These are phyloP conservation scores for Fragosphaeria purpurea DNA, from an alignment of 2,329 filamentous ascomycete species.

Conservation along the genomic window DNA sequence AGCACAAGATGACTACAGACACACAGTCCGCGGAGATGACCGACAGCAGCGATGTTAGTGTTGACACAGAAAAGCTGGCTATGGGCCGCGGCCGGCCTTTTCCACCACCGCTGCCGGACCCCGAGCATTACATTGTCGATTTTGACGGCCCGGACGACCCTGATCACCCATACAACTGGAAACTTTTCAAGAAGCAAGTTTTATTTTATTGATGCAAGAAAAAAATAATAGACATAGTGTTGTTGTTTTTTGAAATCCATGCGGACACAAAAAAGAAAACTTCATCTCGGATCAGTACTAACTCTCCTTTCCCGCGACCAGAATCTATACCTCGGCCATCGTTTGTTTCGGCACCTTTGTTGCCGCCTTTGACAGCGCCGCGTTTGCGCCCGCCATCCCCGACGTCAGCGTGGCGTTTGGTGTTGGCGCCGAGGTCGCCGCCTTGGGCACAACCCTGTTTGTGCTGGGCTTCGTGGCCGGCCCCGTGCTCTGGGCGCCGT, in stretches of 20 bases:
- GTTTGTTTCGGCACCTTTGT: constrained; percentile 10
- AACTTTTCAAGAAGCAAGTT: constrained; percentile 29
- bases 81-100: constrained; percentile 45
- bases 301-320: neutral
- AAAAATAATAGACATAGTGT: too few species aligned
- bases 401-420: constrained; percentile 2
- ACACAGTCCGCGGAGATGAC: too few species aligned
- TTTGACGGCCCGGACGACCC: constrained; percentile 41
- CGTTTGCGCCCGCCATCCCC: constrained; percentile 10
- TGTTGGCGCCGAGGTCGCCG: constrained; percentile 1
- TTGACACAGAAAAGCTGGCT: neutral
- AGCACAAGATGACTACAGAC: too few species aligned
- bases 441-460: constrained; percentile 4
- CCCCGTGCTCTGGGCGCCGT: constrained; percentile 4
- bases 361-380: constrained; percentile 11
- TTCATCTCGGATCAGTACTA: too few species aligned
- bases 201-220: neutral
- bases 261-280: too few species aligned
- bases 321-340: constrained; percentile 9
- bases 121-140: constrained; percentile 50
- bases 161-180: constrained; percentile 42
- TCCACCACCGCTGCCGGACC: constrained; percentile 43
- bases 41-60: neutral
- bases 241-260: too few species aligned
- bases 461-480: constrained; percentile 4